Evolutionary conservation across 768 basidiomycete genomes (phyloP).

Genomic region (Psilocybe sp.): DNA sequence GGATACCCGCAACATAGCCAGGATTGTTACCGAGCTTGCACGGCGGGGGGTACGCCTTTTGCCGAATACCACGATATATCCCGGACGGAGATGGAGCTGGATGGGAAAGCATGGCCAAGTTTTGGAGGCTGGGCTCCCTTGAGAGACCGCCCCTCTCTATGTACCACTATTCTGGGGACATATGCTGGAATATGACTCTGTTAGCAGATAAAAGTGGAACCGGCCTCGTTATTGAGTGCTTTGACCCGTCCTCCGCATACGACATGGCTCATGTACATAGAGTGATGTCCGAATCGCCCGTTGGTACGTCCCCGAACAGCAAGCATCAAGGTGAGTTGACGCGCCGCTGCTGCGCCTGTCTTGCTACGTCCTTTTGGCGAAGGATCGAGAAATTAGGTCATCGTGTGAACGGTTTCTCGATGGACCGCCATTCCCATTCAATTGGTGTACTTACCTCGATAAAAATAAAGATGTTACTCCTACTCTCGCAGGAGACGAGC

Average conservation of each 20-base stretch:
- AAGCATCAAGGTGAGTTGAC: too few species aligned
- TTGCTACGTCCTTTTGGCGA: too few species aligned
- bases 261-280: too few species aligned
- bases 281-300: too few species aligned
- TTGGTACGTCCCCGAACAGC: too few species aligned
- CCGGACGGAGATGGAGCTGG: slow-evolving; percentile 75
- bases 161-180: slow-evolving; percentile 19
- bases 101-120: slow-evolving; percentile 78
- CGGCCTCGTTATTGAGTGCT: slow-evolving; percentile 6
- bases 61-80: slow-evolving; percentile 70
- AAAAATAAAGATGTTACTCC: neutral
- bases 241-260: slow-evolving; percentile 4
- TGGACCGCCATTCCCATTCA: too few species aligned
- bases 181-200: slow-evolving; percentile 18
- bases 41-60: slow-evolving; percentile 61
- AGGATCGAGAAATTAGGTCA: too few species aligned
- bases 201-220: slow-evolving; percentile 12
- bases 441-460: neutral
- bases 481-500: slow-evolving; percentile 3
- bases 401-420: too few species aligned
- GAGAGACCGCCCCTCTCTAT: slow-evolving; percentile 12
- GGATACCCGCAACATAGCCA: slow-evolving; percentile 89
- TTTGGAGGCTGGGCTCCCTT: slow-evolving; percentile 41
- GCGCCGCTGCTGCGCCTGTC: too few species aligned
- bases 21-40: slow-evolving; percentile 79